phyloP scores from a whole-genome alignment of 345 rosid species.

The Bruguiera gymnorhiza region DNA sequence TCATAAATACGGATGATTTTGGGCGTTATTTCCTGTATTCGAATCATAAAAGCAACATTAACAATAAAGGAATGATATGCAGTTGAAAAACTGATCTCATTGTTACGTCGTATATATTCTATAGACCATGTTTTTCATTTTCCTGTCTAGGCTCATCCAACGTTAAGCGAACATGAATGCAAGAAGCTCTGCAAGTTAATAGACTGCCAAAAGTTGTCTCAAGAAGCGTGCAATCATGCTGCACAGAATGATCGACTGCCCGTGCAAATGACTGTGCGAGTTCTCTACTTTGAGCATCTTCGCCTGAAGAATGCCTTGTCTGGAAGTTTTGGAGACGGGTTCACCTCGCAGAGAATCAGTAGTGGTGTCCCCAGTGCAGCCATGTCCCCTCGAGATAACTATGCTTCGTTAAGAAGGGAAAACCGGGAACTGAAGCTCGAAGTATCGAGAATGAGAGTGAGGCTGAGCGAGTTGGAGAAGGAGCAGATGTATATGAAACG shows the following conservation, averaged over 20 bases:
- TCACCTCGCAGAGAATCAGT: slow-evolving; percentile 62
- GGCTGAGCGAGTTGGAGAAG: slow-evolving; percentile 66
- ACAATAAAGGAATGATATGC: too few relatives aligned
- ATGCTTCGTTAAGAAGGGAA: slow-evolving; percentile 67
- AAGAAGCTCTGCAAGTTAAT: slow-evolving; percentile 64
- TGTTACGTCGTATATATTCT: too few relatives aligned
- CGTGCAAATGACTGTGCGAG: slow-evolving; percentile 51
- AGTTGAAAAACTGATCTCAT: too few relatives aligned
- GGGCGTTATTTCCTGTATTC: too few relatives aligned
- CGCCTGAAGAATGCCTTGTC: slow-evolving; percentile 64
- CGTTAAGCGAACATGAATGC: slow-evolving; percentile 56
- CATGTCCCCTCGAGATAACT: slow-evolving; percentile 69
- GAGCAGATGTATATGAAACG: slow-evolving; percentile 63
- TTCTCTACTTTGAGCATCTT: slow-evolving; percentile 65
- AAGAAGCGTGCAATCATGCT: slow-evolving; percentile 56
- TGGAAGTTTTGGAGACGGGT: slow-evolving; percentile 60
- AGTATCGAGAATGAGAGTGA: slow-evolving; percentile 71
- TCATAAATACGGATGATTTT: too few relatives aligned
- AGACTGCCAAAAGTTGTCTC: slow-evolving; percentile 61
- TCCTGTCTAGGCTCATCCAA: slow-evolving; percentile 56
- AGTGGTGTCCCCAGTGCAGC: slow-evolving; percentile 71
- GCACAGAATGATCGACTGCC: slow-evolving; percentile 68
- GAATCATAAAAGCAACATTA: too few relatives aligned
- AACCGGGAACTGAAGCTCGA: slow-evolving; percentile 69
- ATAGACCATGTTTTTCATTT: too few relatives aligned